Evolutionary conservation across 2,329 filamentous ascomycete genomes (phyloP).

Genomic region (Parasarocladium wereldwijsianum): DNA sequence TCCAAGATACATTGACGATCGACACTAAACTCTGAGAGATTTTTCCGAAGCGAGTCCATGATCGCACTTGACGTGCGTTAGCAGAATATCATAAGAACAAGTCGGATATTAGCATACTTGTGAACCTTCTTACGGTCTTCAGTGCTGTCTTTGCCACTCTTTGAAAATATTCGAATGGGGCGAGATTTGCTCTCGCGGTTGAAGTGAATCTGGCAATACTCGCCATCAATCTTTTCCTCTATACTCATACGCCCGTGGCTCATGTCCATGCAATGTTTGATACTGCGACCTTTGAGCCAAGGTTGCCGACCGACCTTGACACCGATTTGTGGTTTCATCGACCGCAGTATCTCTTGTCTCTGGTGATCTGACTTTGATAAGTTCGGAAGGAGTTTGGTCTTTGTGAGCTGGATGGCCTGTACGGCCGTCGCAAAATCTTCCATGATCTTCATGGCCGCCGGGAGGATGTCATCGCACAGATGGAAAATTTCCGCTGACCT

Average conservation of each 20-base stretch:
- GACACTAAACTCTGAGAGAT: slow-evolving; percentile 41
- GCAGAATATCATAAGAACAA: background rate
- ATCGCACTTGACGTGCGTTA: slow-evolving; percentile 31
- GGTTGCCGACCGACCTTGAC: slow-evolving; percentile 49
- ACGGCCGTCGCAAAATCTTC: slow-evolving; percentile 51
- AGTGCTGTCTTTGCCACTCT: slow-evolving; percentile 83
- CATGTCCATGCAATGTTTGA: slow-evolving; percentile 61
- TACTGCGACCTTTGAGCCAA: slow-evolving; percentile 53
- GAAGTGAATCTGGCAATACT: slow-evolving; percentile 82
- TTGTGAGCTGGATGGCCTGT: slow-evolving; percentile 28
- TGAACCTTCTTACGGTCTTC: slow-evolving; percentile 50
- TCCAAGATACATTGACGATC: slow-evolving; percentile 60
- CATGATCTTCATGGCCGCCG: slow-evolving; percentile 54
- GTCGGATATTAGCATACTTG: slow-evolving; percentile 19
- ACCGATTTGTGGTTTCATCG: slow-evolving; percentile 38
- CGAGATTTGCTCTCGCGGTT: slow-evolving; percentile 40
- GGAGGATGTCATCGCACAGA: slow-evolving; percentile 54
- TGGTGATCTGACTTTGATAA: slow-evolving; percentile 2
- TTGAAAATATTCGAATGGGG: slow-evolving; percentile 71
- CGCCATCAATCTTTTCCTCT: slow-evolving; percentile 74
- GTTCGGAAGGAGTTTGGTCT: slow-evolving; percentile 10
- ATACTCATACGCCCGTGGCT: slow-evolving; percentile 49
- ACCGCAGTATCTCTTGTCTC: slow-evolving; percentile 11
- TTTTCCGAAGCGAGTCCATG: slow-evolving; percentile 47
- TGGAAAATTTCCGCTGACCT: slow-evolving; percentile 40